Evolutionary conservation across 805 yeast species (phyloP), one percentile per base, ranked within the genome.

Genomic region (Sugiyamaella valdiviana): DNA sequence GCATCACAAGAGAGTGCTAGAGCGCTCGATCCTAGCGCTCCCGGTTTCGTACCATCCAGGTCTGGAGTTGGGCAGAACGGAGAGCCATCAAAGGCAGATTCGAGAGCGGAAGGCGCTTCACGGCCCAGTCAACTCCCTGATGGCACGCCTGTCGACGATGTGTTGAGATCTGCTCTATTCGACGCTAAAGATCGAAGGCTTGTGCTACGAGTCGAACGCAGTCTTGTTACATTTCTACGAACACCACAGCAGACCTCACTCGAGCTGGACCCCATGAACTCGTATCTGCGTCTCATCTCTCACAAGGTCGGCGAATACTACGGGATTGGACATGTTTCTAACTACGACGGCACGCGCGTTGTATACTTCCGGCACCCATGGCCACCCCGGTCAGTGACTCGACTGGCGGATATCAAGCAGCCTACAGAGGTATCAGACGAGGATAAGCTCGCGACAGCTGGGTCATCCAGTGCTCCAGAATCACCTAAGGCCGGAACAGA

Each of bases 281-380:
- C 88, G 2, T 84, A 80, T 61, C 80, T 78, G 55, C 67, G 91
- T 55, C 67, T 85, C 41, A 64, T 85, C 46, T 74, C 83, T 0
- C 90, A 85, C 63, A 84, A 82, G 54, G 66, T 83, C 32, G 85
- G 89, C 3, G 83, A 79, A 36, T 82, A 82, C 60, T 81, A 82
- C 58, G 67, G 71, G 20, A 62, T 83, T 48, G 80, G 79, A 39
- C 90, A 84, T 58, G 73, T 72, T 6, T 65, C 78, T 10, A 76
- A 73, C 55, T 55, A 59, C 24, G 80, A 75, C 51, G 80, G 79
- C 7, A 67, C 68, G 44, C 73, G 79, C 19, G 68, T 73, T 20
- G 61, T 71, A 5, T 67, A 73, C 6, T 73, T 60, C 63, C 73
- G 73, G 54, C 66, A 49, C n/a, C 32, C 14, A n/a, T n/a, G 9